Conservation (phyloP, 164 flowering plant species). For the Paratinospora sagittata region DNA sequence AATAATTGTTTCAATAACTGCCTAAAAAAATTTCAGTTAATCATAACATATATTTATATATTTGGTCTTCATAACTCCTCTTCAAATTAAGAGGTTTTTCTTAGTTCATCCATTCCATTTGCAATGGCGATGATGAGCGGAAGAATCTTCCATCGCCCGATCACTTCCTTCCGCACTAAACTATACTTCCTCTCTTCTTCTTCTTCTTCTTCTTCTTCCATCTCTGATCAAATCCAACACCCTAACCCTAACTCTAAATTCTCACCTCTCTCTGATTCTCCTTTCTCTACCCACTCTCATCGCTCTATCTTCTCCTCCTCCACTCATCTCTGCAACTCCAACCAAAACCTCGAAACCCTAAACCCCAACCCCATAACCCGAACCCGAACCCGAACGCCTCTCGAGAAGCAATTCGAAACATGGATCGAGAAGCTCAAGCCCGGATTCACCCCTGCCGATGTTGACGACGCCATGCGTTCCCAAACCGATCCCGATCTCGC, state of each 20-base stretch:
- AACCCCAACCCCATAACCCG: conserved; percentile 17
- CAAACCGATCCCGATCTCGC: conserved; percentile 87
- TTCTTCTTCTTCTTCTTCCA: no score
- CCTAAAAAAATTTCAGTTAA: no score
- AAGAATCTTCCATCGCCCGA: not conserved
- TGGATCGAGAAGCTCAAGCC: conserved; percentile 70
- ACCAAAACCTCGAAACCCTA: not conserved
- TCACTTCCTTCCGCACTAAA: not conserved
- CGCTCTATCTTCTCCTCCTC: conserved; percentile 7
- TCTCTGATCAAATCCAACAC: not conserved
- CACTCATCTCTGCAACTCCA: not conserved
- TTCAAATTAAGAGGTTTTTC: no score
- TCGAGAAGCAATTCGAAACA: conserved; percentile 68
- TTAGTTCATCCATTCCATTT: no score
- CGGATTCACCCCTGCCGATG: conserved; percentile 65
- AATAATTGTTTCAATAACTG: no score
- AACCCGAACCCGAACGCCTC: conserved; percentile 51
- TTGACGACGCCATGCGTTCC: conserved; percentile 50
- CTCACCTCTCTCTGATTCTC: not conserved
- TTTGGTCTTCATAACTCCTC: no score
- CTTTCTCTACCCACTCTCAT: not conserved
- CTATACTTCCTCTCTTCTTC: not conserved
- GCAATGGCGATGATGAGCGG: not conserved
- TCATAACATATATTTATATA: no score
- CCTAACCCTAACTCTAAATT: not conserved